Percentiles rank a stretch among this genome's conserved stretches.
These are phyloP conservation scores for Phoma sp. DNA, from an alignment of 2,329 filamentous ascomycete species.

Conservation along the genomic window DNA sequence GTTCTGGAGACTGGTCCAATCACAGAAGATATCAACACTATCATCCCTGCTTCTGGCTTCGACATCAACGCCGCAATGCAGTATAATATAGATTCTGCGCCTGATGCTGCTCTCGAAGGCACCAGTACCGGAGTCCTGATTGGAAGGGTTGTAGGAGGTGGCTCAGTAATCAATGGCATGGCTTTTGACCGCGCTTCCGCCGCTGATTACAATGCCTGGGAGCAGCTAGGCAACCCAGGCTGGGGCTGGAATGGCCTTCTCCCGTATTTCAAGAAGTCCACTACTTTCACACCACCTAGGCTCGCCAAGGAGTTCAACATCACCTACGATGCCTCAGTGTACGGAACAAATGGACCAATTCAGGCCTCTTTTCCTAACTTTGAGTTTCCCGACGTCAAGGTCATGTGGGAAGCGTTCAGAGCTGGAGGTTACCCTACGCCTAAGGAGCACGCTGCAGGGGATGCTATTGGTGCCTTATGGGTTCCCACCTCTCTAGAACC, in stretches of 20 bases:
- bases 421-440: slow-evolving; percentile 24
- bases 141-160: slow-evolving; percentile 44
- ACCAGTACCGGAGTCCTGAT: slow-evolving; percentile 25
- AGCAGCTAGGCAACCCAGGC: slow-evolving; percentile 62
- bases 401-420: slow-evolving; percentile 30
- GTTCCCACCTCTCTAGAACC: slow-evolving; percentile 33
- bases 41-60: slow-evolving; percentile 30
- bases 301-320: neutral
- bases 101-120: slow-evolving; percentile 22
- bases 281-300: slow-evolving; percentile 31
- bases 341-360: slow-evolving; percentile 30
- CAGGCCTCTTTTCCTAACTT: slow-evolving; percentile 36
- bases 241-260: slow-evolving; percentile 42
- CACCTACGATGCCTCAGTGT: slow-evolving; percentile 34
- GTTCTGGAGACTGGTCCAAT: slow-evolving; percentile 37
- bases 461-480: slow-evolving; percentile 40
- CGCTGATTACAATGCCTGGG: slow-evolving; percentile 61
- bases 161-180: slow-evolving; percentile 50
- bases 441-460: slow-evolving; percentile 36
- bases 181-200: slow-evolving; percentile 45
- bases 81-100: slow-evolving; percentile 35
- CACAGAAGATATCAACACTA: slow-evolving; percentile 30
- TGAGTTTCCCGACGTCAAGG: slow-evolving; percentile 30
- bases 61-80: slow-evolving; percentile 29
- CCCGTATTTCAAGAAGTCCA: slow-evolving; percentile 41